phyloP scores from a whole-genome alignment of 106 monocot species.

The Narthecium ossifragum region DNA sequence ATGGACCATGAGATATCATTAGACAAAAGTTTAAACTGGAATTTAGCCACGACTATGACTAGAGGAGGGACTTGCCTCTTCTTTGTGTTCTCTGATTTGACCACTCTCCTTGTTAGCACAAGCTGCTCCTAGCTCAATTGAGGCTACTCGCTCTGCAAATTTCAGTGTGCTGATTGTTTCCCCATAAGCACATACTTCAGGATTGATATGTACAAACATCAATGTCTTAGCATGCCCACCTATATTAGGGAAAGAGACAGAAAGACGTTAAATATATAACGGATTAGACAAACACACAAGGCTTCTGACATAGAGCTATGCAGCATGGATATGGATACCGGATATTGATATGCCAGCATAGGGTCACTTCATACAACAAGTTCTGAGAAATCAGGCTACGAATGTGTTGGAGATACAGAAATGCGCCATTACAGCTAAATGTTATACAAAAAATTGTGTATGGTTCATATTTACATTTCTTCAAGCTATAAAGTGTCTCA shows the following conservation, averaged over 20 bases:
- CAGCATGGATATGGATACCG: too few relatives aligned
- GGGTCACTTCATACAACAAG: too few relatives aligned
- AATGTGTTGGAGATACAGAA: too few relatives aligned
- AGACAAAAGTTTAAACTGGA: not conserved
- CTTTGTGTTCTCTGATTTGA: conserved; percentile 38
- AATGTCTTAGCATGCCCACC: conserved; percentile 64
- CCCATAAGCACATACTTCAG: conserved; percentile 33
- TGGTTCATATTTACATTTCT: too few relatives aligned
- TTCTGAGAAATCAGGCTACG: too few relatives aligned
- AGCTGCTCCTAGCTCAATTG: conserved; percentile 46
- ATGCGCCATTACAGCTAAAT: too few relatives aligned
- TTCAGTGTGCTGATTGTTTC: conserved; percentile 52
- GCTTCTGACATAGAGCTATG: too few relatives aligned
- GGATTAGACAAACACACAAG: too few relatives aligned
- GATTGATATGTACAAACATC: conserved; percentile 60
- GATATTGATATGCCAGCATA: too few relatives aligned
- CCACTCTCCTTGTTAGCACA: conserved; percentile 36
- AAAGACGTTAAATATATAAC: conserved; percentile 22
- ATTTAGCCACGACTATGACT: not conserved
- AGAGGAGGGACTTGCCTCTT: conserved; percentile 15
- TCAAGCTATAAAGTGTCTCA: too few relatives aligned
- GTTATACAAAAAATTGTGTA: too few relatives aligned
- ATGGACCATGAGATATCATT: not conserved
- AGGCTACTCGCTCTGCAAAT: conserved; percentile 41
- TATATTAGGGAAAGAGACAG: conserved; percentile 10